Evolutionary conservation across 2,329 filamentous ascomycete genomes (phyloP), one percentile per base, ranked within the genome.

Genomic region (Cryoendolithus antarcticus): DNA sequence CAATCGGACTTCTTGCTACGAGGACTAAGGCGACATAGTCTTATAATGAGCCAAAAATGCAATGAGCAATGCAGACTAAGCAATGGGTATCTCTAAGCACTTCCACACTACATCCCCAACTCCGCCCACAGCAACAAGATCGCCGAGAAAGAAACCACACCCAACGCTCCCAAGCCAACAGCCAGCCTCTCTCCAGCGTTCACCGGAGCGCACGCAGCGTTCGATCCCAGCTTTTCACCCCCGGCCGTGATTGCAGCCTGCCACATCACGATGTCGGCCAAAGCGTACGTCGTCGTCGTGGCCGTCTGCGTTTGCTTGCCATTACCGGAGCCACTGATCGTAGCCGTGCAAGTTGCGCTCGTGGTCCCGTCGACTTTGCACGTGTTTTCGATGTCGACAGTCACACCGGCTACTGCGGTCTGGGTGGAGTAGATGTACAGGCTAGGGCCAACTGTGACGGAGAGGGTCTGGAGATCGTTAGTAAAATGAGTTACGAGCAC

Each of bases 391-490:
- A 41, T 37, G 24, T 41, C 29, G 21, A 37, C 36, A 30, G 36
- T 32, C 30, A 41, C 34, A 19, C 39, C 39, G 12, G 34, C 15
- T 10, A 33, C 32, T 7, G 34, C 11, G 11, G 39, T 41, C 30
- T 31, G 35, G 34, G 34, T 35, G 19, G 36, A 31, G 34, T 36
- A 41, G 19, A 33, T 34, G 12, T 36, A 34, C 30, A 36, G 34
- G 39, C 39, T 41, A 15, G 39, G 39, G 12, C 39, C 39, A 19
- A 41, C 24, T 19, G 39, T 41, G 30, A 41, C 37, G 8, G 39
- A 36, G 30, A 41, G 36, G 21, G 39, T 15, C 39, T 41, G 19
- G 24, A 27, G 24, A 3, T 19, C 24, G 24, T 27, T 27, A 19
- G 15, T 19, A 19, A 19, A 19, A 19, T 19, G 15, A 19, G 3